These are phyloP conservation scores for Aspergillus candidus DNA, from an alignment of 2,329 filamentous ascomycete species.

Conservation along the genomic window DNA sequence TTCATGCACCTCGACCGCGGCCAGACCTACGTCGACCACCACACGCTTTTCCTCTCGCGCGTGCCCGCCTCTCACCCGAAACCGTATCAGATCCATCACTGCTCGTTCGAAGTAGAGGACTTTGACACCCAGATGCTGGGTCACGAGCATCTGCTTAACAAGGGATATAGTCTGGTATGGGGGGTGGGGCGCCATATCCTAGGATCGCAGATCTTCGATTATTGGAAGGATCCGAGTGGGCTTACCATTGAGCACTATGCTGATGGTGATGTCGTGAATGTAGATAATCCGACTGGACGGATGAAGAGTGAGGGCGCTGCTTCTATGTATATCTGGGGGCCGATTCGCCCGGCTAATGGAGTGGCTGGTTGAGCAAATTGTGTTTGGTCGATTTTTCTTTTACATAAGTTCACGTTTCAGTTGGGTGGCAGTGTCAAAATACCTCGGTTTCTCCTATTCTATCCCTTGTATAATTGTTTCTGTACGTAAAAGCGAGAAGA, in stretches of 20 bases:
- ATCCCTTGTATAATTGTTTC: no score
- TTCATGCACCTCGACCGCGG: slow-evolving; percentile 54
- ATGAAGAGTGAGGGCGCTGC: slow-evolving; percentile 28
- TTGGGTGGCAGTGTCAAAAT: no score
- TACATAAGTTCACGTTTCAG: no score
- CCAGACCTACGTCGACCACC: slow-evolving; percentile 47
- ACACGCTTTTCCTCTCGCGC: slow-evolving; percentile 46
- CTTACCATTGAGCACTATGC: slow-evolving; percentile 67
- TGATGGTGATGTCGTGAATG: slow-evolving; percentile 61
- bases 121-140: slow-evolving; percentile 65
- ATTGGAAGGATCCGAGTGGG: slow-evolving; percentile 59
- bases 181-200: slow-evolving; percentile 65
- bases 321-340: slow-evolving; percentile 39
- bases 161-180: slow-evolving; percentile 62
- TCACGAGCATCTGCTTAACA: slow-evolving; percentile 60
- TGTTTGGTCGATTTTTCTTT: no score
- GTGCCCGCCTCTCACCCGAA: slow-evolving; percentile 25
- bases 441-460: no score
- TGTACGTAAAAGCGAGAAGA: no score
- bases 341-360: slow-evolving; percentile 4
- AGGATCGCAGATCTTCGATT: slow-evolving; percentile 67
- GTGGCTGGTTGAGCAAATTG: no score
- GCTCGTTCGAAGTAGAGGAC: slow-evolving; percentile 64
- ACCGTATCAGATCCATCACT: slow-evolving; percentile 56
- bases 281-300: slow-evolving; percentile 45